Base-by-base conservation (phyloP, 2,329 filamentous ascomycete species). In the Penicillium digitatum region DNA sequence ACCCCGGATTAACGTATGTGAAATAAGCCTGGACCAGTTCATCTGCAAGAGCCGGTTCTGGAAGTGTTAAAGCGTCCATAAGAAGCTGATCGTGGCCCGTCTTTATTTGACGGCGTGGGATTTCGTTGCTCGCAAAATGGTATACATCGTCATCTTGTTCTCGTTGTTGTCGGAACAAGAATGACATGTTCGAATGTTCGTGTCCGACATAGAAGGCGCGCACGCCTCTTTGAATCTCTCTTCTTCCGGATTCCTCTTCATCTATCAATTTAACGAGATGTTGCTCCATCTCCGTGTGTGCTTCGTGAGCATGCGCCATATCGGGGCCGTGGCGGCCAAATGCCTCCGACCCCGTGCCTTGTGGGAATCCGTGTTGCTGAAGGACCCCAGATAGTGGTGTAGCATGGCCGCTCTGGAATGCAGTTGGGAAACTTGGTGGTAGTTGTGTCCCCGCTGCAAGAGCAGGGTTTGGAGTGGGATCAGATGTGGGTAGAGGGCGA, bases 141-240 rank as follows among this genome's bases (percentile, higher is more conserved):
- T 75, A 74, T 61, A 78, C 59, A 58, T 73, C 68, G 40, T 74
- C 72, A 54, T 74, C 72, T 53, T 69, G 69, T 34, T 73, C 72
- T 64, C 76, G 66, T 55, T 79, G 77, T 57, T 82, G 80, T 12
- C 79, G 77, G 27, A 82, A 76, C 39, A 82, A 69, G 59, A 82
- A 81, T 52, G 80, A 80, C 60, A 82, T 74, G 55, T 82, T 83
- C 32, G 81, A 83, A 55, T 81, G 75, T 58, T 82, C 80, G 52
- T 79, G 79, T 7, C 81, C 81, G 42, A 83, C 80, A 60, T 81
- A 83, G 53, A 79, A 80, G 11, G 80, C 76, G 24, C 80, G 76
- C 16, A 79, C 76, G 3, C 74, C 72, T 48, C 73, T 69, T 34
- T 76, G 71, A n/a, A 82, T 81, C 52, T 79, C 77, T 18, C 76